Conservation (phyloP, 805 yeast genomes). For the Huiozyma sinensis region DNA sequence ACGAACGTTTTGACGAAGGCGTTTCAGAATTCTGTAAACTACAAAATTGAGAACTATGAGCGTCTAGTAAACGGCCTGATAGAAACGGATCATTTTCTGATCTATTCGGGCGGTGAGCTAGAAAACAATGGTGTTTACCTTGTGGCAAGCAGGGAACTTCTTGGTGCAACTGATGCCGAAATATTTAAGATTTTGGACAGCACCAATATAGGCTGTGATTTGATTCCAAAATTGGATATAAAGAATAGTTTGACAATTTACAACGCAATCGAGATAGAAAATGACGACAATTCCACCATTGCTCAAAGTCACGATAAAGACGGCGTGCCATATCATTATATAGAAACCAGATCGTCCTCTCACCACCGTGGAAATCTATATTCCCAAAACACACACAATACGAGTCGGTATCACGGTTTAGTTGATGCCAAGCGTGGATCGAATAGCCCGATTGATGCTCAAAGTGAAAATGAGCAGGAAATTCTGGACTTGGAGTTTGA, state of each 20-base stretch:
- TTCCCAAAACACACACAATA: conserved; percentile 1
- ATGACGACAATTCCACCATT: conserved; percentile 20
- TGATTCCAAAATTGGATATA: conserved; percentile 25
- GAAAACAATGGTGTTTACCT: conserved; percentile 72
- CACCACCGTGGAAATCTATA: not conserved
- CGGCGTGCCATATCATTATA: conserved; percentile 19
- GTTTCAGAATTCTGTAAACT: conserved; percentile 63
- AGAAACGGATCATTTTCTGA: conserved; percentile 62
- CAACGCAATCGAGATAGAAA: conserved; percentile 16
- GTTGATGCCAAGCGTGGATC: not conserved
- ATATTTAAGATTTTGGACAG: conserved; percentile 37
- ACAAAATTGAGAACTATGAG: conserved; percentile 41
- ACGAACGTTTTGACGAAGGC: conserved; percentile 54
- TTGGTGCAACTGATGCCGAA: conserved; percentile 31
- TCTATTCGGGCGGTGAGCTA: conserved; percentile 55
- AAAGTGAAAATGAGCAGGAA: conserved; percentile 19
- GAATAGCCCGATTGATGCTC: conserved; percentile 12
- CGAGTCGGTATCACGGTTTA: not conserved
- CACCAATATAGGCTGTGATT: conserved; percentile 42
- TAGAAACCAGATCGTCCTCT: conserved; percentile 7
- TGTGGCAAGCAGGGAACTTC: conserved; percentile 50
- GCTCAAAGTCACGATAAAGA: conserved; percentile 21
- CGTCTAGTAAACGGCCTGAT: conserved; percentile 48
- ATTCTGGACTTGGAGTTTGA: conserved; percentile 18
- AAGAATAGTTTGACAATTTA: conserved; percentile 22